Evolutionary conservation across 306 rosid species (phyloP).

Genomic region (Trichosanthes cucumerina): DNA sequence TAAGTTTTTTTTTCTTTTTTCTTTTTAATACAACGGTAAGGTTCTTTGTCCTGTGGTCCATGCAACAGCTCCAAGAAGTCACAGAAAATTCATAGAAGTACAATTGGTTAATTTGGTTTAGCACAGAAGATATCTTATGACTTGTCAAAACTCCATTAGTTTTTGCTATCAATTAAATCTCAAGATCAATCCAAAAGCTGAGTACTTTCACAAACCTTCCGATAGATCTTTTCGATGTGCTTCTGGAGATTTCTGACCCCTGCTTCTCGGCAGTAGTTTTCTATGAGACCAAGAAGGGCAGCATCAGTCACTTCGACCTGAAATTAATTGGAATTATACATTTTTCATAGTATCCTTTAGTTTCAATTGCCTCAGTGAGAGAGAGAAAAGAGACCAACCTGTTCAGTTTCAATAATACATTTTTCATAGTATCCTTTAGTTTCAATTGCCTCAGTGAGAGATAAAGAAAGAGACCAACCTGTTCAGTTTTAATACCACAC

Average conservation of each 20-base stretch:
- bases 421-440: conserved; percentile 1
- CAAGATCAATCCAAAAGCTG: not conserved
- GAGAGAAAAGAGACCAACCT: conserved; percentile 31
- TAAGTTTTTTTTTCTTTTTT: not conserved
- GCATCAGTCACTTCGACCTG: conserved; percentile 80
- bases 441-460: conserved; percentile 6
- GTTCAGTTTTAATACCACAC: conserved; percentile 83
- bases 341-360: conserved; percentile 1
- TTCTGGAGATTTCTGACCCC: conserved; percentile 94
- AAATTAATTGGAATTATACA: conserved; percentile 10
- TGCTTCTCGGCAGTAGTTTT: conserved; percentile 87
- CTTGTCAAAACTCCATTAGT: not conserved
- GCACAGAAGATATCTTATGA: not conserved
- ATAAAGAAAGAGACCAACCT: conserved; percentile 32
- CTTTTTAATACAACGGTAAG: not conserved
- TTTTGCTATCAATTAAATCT: not conserved
- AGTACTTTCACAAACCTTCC: conserved; percentile 51
- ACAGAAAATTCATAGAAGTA: not conserved
- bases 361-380: conserved; percentile 2
- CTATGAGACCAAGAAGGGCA: conserved; percentile 80
- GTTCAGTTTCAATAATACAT: conserved; percentile 50
- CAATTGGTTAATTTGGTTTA: not conserved
- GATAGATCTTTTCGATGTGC: conserved; percentile 86
- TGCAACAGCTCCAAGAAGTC: not conserved
- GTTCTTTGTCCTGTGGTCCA: not conserved